phyloP scores from a whole-genome alignment of 257 asterid genomes.

The Fraxinus pennsylvanica region DNA sequence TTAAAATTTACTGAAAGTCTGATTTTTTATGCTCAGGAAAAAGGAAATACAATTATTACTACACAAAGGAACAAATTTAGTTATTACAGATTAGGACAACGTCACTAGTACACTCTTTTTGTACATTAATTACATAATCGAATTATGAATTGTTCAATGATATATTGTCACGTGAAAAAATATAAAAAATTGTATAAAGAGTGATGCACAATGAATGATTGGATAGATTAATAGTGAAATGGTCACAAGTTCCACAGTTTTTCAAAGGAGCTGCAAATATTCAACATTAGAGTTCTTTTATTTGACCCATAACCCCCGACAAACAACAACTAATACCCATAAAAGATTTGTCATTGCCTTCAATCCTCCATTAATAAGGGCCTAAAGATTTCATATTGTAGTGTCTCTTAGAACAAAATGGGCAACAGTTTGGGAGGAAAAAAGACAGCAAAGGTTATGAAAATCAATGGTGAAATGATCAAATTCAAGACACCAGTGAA shows the following conservation, averaged over 20 bases:
- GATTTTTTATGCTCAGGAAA: no score
- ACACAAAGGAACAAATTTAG: neutral
- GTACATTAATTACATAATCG: no score
- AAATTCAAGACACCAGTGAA: constrained; percentile 61
- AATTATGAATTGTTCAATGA: no score
- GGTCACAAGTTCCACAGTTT: neutral
- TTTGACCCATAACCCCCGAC: constrained; percentile 33
- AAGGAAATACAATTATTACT: neutral
- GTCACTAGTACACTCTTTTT: no score
- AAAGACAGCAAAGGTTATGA: constrained; percentile 71
- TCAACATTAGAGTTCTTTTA: constrained; percentile 37
- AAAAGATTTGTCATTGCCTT: constrained; percentile 17
- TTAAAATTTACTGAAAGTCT: no score
- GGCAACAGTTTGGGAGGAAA: constrained; percentile 81
- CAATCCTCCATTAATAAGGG: neutral
- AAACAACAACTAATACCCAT: constrained; percentile 1
- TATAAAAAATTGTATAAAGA: no score
- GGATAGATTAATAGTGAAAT: neutral
- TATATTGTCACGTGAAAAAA: no score
- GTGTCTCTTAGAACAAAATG: constrained; percentile 35
- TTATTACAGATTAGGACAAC: neutral
- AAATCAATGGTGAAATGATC: constrained; percentile 68
- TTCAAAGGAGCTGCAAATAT: neutral
- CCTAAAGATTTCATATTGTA: neutral
- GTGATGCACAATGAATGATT: no score